Conservation (phyloP, 192 early-diverging fungal genomes). For the Coemansia sp. region DNA sequence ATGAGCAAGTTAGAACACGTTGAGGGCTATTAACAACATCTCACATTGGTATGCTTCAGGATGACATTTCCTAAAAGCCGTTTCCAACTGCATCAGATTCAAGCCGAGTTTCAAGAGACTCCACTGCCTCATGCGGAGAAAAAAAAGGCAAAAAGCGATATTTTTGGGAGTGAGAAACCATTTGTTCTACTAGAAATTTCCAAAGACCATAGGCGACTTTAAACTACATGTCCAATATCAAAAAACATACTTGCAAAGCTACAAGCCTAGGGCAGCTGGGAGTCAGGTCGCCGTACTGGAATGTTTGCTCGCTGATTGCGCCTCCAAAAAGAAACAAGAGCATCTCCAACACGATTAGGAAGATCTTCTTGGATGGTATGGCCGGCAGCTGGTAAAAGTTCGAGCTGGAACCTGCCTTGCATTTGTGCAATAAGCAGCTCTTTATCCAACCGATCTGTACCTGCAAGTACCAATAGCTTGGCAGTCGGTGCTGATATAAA, state of each 20-base stretch:
- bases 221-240: neutral
- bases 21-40: too few species aligned
- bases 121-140: neutral
- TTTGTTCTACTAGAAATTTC: neutral
- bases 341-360: slow-evolving; percentile 61
- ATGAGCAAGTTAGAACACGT: too few species aligned
- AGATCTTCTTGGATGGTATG: slow-evolving; percentile 78
- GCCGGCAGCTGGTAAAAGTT: slow-evolving; percentile 69
- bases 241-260: neutral
- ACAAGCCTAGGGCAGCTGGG: neutral
- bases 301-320: slow-evolving; percentile 65
- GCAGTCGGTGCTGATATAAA: slow-evolving; percentile 67
- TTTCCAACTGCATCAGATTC: neutral
- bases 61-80: neutral
- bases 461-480: slow-evolving; percentile 72
- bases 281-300: slow-evolving; percentile 18
- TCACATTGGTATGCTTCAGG: too few species aligned
- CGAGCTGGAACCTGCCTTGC: slow-evolving; percentile 84
- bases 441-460: slow-evolving; percentile 77
- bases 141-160: neutral
- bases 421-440: slow-evolving; percentile 79
- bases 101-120: neutral
- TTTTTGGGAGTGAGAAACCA: neutral
- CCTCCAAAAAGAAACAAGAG: slow-evolving; percentile 70
- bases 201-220: neutral